Percentiles rank a stretch among this genome's conserved stretches.
Conservation (phyloP, 768 basidiomycete species). For the Mrakia gelida region DNA sequence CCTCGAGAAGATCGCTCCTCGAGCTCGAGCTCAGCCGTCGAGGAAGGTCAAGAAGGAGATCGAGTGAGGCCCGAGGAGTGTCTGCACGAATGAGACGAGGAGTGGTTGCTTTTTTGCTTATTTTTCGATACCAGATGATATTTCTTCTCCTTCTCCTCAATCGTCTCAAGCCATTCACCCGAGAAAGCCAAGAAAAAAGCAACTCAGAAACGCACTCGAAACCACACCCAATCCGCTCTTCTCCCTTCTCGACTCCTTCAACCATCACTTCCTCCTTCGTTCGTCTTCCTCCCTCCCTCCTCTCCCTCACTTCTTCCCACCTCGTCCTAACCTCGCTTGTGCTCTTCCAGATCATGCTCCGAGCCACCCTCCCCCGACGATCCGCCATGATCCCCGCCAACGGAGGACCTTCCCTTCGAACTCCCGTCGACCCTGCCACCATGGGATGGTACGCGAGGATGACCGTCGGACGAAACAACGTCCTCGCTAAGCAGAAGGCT, state of each 20-base stretch:
- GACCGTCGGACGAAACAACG: constrained; percentile 1
- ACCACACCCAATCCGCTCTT: no score
- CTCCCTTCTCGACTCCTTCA: no score
- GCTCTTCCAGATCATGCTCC: background rate
- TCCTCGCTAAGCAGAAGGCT: background rate
- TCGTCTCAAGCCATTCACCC: no score
- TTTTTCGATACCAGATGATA: no score
- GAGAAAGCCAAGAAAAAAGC: no score
- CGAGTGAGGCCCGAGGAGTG: no score
- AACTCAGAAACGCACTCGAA: no score
- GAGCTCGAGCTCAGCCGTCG: no score
- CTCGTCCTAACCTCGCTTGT: background rate
- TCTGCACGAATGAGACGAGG: no score
- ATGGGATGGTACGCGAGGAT: background rate
- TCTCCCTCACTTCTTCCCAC: background rate
- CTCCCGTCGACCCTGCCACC: background rate
- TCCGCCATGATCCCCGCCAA: background rate
- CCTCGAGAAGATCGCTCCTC: background rate
- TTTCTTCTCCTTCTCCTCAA: no score
- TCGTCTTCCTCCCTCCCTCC: background rate
- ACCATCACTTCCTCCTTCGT: background rate
- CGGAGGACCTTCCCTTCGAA: background rate
- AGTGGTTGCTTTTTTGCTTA: no score
- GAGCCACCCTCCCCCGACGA: background rate
- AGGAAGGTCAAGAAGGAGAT: no score